These are phyloP conservation scores for Tilletia indica DNA, from an alignment of 1,284 basidiomycete species.

Conservation along the genomic window DNA sequence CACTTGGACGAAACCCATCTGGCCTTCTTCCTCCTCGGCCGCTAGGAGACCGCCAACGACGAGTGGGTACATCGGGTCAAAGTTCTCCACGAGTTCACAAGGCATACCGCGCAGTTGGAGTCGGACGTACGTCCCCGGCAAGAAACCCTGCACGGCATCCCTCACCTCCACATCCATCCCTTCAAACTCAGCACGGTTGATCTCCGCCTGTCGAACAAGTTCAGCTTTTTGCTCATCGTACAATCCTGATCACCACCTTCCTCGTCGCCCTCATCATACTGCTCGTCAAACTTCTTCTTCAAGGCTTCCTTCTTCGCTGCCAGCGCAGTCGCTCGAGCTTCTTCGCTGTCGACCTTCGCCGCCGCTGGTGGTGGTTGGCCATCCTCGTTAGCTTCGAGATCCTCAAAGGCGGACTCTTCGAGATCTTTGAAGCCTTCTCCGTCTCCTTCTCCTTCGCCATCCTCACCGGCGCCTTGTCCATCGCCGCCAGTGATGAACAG, in stretches of 20 bases:
- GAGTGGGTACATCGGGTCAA: constrained; percentile 86
- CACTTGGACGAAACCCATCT: constrained; percentile 87
- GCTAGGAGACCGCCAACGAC: constrained; percentile 88
- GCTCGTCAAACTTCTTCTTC: constrained; percentile 92
- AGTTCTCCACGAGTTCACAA: constrained; percentile 87
- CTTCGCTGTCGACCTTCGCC: constrained; percentile 53
- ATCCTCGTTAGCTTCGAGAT: constrained; percentile 28
- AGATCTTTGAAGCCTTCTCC: constrained; percentile 58
- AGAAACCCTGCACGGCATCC: constrained; percentile 81
- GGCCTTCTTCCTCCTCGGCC: constrained; percentile 70
- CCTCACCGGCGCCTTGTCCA: constrained; percentile 54
- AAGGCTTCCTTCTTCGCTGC: constrained; percentile 84
- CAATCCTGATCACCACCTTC: constrained; percentile 42
- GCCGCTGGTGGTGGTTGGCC: not conserved
- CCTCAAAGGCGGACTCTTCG: constrained; percentile 28
- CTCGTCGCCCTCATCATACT: constrained; percentile 84
- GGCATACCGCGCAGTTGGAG: constrained; percentile 82
- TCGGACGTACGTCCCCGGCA: constrained; percentile 89
- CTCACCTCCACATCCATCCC: constrained; percentile 75
- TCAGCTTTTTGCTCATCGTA: constrained; percentile 77
- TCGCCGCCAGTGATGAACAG: constrained; percentile 83
- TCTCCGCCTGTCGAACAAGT: constrained; percentile 76
- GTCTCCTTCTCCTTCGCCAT: constrained; percentile 23
- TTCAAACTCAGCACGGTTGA: constrained; percentile 84
- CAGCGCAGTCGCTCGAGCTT: constrained; percentile 63